These are phyloP conservation scores for Neurospora cerealis DNA, from an alignment of 495 filamentous ascomycete species.

Conservation along the genomic window DNA sequence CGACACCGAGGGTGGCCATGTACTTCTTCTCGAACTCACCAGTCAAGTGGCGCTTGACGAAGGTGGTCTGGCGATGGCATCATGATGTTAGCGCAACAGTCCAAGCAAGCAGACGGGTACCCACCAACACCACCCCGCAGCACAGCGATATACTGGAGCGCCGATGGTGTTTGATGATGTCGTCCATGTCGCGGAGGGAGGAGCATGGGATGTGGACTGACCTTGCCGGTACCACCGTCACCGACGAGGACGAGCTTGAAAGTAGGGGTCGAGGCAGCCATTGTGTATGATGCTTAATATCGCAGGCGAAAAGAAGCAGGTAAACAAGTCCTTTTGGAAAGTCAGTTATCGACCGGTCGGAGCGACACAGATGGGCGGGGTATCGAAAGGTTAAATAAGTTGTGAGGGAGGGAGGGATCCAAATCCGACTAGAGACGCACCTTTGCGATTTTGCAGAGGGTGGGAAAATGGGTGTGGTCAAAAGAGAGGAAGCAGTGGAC, in stretches of 20 bases:
- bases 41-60: constrained; percentile 99
- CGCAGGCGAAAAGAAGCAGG: constrained; percentile 8
- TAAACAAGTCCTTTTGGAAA: constrained; percentile 21
- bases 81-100: constrained; percentile 15
- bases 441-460: constrained; percentile 9
- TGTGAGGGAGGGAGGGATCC: background rate
- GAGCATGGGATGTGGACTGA: constrained; percentile 25
- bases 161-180: constrained; percentile 6
- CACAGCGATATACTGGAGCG: constrained; percentile 6
- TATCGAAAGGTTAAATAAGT: background rate
- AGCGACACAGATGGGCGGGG: background rate
- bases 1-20: constrained; percentile 98
- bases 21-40: constrained; percentile 99
- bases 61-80: constrained; percentile 66
- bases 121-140: constrained; percentile 16
- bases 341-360: background rate
- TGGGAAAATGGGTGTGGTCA: constrained; percentile 13
- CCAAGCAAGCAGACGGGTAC: background rate
- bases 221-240: constrained; percentile 99
- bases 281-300: constrained; percentile 30
- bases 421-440: constrained; percentile 11
- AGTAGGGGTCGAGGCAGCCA: constrained; percentile 57
- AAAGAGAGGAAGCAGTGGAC: constrained; percentile 21
- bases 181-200: background rate
- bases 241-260: constrained; percentile 99